Evolutionary conservation across 2,329 filamentous ascomycete species (phyloP).

Genomic region (Nemania abortiva): DNA sequence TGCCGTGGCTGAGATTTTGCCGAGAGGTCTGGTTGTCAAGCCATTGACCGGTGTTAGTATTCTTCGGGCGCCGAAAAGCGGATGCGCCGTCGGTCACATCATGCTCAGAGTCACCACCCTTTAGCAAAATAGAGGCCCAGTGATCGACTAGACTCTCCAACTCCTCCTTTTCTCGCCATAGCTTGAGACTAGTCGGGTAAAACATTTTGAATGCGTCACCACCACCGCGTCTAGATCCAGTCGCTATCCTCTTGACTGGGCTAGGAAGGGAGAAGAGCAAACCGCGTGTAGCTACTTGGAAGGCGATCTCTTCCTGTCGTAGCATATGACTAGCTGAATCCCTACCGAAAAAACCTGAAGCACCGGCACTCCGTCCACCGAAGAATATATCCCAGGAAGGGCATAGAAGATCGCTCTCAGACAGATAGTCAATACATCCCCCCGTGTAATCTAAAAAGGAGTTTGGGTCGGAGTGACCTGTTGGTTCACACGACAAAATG

Average conservation of each 20-base stretch:
- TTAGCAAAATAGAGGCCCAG: conserved; percentile 73
- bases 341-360: conserved; percentile 62
- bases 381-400: conserved; percentile 78
- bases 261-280: conserved; percentile 85
- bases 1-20: conserved; percentile 39
- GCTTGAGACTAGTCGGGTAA: conserved; percentile 84
- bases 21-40: conserved; percentile 38
- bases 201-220: conserved; percentile 87
- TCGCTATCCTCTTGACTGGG: conserved; percentile 80
- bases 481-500: conserved; percentile 79
- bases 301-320: conserved; percentile 93
- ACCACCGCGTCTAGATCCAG: conserved; percentile 57
- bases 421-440: conserved; percentile 87
- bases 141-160: conserved; percentile 78
- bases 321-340: conserved; percentile 78
- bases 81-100: conserved; percentile 60
- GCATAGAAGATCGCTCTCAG: conserved; percentile 86
- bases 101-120: conserved; percentile 60
- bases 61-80: conserved; percentile 61
- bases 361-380: conserved; percentile 65
- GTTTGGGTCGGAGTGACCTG: conserved; percentile 61
- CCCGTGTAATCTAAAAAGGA: conserved; percentile 82
- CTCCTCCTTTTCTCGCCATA: conserved; percentile 88
- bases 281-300: conserved; percentile 89
- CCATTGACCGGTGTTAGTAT: conserved; percentile 26